Conservation (phyloP, 202 grass and related monocot species). For the Schoenoplectus tabernaemontani region DNA sequence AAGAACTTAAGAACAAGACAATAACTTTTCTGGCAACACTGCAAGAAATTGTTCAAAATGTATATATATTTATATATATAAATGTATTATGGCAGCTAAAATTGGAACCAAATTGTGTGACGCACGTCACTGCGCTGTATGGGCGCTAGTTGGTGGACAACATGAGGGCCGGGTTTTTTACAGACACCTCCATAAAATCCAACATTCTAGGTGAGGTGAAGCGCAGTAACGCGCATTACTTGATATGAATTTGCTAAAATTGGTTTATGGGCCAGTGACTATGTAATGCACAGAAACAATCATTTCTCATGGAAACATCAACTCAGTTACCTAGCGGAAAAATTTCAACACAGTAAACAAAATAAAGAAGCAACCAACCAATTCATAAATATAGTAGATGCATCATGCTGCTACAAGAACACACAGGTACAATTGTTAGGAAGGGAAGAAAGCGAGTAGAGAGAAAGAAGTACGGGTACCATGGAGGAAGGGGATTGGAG, state of each 20-base stretch:
- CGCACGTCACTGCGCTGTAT: too few relatives aligned
- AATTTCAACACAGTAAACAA: background rate
- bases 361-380: background rate
- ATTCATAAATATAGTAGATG: background rate
- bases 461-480: background rate
- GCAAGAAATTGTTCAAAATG: background rate
- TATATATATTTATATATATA: background rate
- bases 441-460: background rate
- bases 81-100: background rate
- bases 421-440: background rate
- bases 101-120: too few relatives aligned
- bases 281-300: background rate
- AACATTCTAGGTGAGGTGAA: too few relatives aligned
- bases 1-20: background rate
- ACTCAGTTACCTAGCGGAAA: background rate
- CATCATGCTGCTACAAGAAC: background rate
- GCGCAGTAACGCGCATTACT: too few relatives aligned
- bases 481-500: constrained; percentile 78
- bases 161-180: too few relatives aligned
- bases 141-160: too few relatives aligned
- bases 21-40: background rate
- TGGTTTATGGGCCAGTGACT: background rate
- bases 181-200: too few relatives aligned
- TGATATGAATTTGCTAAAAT: too few relatives aligned
- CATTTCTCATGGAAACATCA: background rate